These are phyloP conservation scores for Aspergillus candidus DNA, from an alignment of 2,329 filamentous ascomycete genomes.

Conservation along the genomic window DNA sequence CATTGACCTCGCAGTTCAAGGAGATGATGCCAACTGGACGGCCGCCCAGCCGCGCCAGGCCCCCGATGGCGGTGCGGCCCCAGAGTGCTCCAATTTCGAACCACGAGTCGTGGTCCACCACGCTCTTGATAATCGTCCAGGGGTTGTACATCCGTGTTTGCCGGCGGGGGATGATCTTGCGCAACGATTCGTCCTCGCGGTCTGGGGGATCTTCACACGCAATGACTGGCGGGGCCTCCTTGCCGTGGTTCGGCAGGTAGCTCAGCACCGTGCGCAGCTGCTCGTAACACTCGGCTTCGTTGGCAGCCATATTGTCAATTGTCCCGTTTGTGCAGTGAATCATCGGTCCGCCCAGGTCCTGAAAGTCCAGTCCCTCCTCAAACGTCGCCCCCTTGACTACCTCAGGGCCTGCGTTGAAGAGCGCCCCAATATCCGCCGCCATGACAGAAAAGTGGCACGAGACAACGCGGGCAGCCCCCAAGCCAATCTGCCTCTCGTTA, in stretches of 20 bases:
- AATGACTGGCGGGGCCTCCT: constrained; percentile 48
- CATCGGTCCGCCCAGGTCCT: constrained; percentile 54
- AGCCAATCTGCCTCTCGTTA: constrained; percentile 42
- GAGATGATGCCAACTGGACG: constrained; percentile 55
- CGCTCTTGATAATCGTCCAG: constrained; percentile 50
- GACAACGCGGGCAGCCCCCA: constrained; percentile 57
- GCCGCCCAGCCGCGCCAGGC: constrained; percentile 54
- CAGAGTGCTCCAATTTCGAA: constrained; percentile 61
- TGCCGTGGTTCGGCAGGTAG: constrained; percentile 55
- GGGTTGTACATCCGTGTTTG: constrained; percentile 57
- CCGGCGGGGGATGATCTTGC: constrained; percentile 53
- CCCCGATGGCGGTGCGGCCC: constrained; percentile 57
- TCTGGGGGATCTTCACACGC: constrained; percentile 45
- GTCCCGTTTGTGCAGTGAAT: constrained; percentile 62
- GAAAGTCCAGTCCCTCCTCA: constrained; percentile 55
- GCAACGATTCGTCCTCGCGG: constrained; percentile 45
- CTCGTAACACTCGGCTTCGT: constrained; percentile 57
- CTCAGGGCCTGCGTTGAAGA: constrained; percentile 60
- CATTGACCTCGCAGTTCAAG: constrained; percentile 56
- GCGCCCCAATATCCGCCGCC: constrained; percentile 55
- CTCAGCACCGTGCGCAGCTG: constrained; percentile 53
- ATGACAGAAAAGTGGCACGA: constrained; percentile 61
- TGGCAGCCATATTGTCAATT: constrained; percentile 57
- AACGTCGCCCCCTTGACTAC: constrained; percentile 60
- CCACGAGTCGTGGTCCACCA: constrained; percentile 53